Conservation (phyloP, 371 early-diverging fungal species). For the Mortierella sp. region DNA sequence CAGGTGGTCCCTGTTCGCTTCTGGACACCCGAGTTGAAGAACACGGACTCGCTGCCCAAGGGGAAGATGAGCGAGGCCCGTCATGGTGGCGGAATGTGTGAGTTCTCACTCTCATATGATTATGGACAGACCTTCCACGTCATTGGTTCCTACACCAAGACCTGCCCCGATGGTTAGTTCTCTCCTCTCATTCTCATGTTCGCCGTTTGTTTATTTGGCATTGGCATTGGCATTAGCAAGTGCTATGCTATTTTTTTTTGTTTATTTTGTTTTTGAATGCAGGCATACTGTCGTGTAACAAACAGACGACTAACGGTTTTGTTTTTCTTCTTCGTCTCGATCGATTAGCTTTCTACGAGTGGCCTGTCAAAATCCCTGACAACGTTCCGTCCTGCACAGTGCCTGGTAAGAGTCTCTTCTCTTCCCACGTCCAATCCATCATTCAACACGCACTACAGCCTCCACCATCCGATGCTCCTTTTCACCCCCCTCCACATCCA, state of each 20-base stretch:
- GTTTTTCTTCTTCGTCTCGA: neutral
- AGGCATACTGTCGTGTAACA: neutral
- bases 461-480: neutral
- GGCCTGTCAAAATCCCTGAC: constrained; percentile 47
- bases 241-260: neutral
- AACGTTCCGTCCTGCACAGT: constrained; percentile 42
- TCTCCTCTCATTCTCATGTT: constrained; percentile 40
- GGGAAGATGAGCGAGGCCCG: constrained; percentile 37
- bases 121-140: constrained; percentile 72
- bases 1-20: constrained; percentile 46
- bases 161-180: constrained; percentile 59
- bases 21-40: constrained; percentile 33
- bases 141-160: constrained; percentile 58
- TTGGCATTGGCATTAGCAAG: constrained; percentile 25
- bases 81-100: constrained; percentile 77
- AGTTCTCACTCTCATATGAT: constrained; percentile 77
- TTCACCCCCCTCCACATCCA: neutral
- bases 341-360: constrained; percentile 28
- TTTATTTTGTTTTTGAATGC: neutral
- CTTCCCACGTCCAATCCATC: neutral
- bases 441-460: neutral
- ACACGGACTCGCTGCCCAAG: constrained; percentile 22
- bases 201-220: constrained; percentile 70
- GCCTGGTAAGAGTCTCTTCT: constrained; percentile 20
- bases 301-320: neutral